Base-by-base conservation (phyloP, 1,139 yeast genomes). In the Kodamaea derodonti region DNA sequence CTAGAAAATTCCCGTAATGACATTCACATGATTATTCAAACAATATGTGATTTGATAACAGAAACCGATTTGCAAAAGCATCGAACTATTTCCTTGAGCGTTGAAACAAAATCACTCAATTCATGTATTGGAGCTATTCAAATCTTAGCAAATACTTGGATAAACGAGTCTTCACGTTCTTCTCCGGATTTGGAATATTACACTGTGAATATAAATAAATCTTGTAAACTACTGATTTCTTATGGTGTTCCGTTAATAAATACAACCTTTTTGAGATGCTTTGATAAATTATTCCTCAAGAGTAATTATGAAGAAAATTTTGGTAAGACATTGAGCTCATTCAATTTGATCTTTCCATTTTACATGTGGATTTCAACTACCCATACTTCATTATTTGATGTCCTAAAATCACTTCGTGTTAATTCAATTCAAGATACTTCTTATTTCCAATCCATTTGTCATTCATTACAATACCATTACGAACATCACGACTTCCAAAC, bases 41-140 rank as follows among this genome's bases (percentile, higher is more conserved):
- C 46, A n/a, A 38, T 65, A 2, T 51, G 61, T 38, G 59, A 56
- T 3, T 41, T 52, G 2, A 41, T 66, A 3, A 51, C 46, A 16
- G 54, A 54, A 31, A 57, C 56, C 4, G 63, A 55, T 11, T 38
- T 65, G 14, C 56, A 51, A 27, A 46, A 47, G 5, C 6, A 25
- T 14, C 12, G 28, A 17, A 13, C 28, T 6, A 11, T 13, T 9
- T 18, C 22, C 22, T 30, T 37, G 26, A 39, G 30, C 23, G 10
- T 28, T 6, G 14, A 29, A 2, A 38, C 45, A 2, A 15, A 20
- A 2, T 29, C 45, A 1, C 29, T 69, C 5, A 64, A 64, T 40
- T 62, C 76, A 13, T 63, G 75, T 39, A 49, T 71, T 15, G 85
- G 84, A 1, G 74, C 83, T 0, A 67, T 62, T n/a, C 55, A 54